phyloP scores from a whole-genome alignment of 2,329 filamentous ascomycete species.

The Phialocephala subalpina region DNA sequence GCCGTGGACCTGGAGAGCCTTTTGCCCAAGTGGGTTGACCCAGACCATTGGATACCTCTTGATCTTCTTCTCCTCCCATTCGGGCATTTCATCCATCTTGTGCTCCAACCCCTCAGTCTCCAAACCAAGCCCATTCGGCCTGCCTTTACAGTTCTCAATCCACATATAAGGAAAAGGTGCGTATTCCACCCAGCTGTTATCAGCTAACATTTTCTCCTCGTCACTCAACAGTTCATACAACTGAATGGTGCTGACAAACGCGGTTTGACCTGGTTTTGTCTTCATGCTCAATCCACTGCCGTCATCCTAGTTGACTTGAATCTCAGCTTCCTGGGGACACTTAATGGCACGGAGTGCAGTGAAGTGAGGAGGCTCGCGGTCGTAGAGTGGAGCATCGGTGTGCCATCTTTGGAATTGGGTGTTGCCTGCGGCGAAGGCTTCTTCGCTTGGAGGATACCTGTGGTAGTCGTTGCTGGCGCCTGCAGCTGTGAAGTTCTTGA shows the following conservation, averaged over 20 bases:
- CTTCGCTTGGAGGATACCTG: constrained; percentile 41
- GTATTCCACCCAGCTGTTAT: constrained; percentile 56
- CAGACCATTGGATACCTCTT: constrained; percentile 56
- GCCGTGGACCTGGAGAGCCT: constrained; percentile 53
- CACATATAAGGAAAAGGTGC: constrained; percentile 54
- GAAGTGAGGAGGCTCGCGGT: constrained; percentile 51
- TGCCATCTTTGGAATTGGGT: constrained; percentile 58
- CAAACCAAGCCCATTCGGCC: constrained; percentile 51
- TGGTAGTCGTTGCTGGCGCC: constrained; percentile 49
- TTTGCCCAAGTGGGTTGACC: constrained; percentile 53
- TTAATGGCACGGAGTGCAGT: constrained; percentile 51
- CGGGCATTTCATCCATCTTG: constrained; percentile 47
- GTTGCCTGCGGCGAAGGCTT: constrained; percentile 50
- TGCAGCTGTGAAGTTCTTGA: constrained; percentile 48
- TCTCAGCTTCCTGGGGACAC: constrained; percentile 46
- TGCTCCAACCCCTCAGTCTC: constrained; percentile 49
- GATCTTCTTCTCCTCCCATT: constrained; percentile 46
- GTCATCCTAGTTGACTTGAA: constrained; percentile 53
- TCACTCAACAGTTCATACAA: constrained; percentile 50
- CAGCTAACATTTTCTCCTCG: constrained; percentile 51
- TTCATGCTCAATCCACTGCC: constrained; percentile 52
- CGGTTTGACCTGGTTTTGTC: constrained; percentile 51
- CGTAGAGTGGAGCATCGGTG: constrained; percentile 56
- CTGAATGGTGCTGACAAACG: constrained; percentile 53
- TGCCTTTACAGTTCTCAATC: constrained; percentile 51